Evolutionary conservation across 495 filamentous ascomycete genomes (phyloP), one percentile per base, ranked within the genome.

Genomic region (Melanomma pulvis-pyrius): DNA sequence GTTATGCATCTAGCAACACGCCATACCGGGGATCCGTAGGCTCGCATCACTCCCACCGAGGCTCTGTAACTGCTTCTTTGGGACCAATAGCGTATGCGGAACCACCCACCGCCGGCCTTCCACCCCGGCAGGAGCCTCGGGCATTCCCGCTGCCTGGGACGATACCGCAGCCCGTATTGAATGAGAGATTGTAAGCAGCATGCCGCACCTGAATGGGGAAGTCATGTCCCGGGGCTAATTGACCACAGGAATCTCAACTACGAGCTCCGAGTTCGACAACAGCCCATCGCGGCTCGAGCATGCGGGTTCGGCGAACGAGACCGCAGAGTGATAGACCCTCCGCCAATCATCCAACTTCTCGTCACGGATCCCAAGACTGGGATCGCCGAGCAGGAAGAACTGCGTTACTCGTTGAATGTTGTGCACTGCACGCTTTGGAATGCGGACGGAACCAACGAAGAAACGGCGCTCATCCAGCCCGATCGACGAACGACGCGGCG

Each of bases 221-320:
- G 22, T 30, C 1, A n/a, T 30, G 29, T 57, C 59, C 59, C 54
- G 36, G n/a, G 46, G 25, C 61, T 64, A 58, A 63, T 39, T 2
- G 1, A 41, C 26, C 50, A n/a, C 44, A 76, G 74, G 29, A 71
- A 71, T 32, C 68, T 74, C 32, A 63, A 71, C 48, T 78, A 79
- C 68, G 66, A 75, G 57, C 71, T 98, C 47, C 82, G 82, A 30
- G 86, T 98, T 39, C 90, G 94, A 15, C 94, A 98, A 73, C 94
- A 98, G 68, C 94, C 94, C 30, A 80, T 87, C 4, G 92, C 92
- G 6, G 94, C 93, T 44, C 86, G 94, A 72, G 92, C 92, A 50
- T 98, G 94, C 76, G 93, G 94, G 8, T 96, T 96, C 67, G 93
- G 93, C 57, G 94, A 97, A 75, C 80, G 93, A 71, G 94, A 98